These are phyloP conservation scores for Fusarium proliferatum DNA, from an alignment of 2,329 filamentous ascomycete genomes.

Conservation along the genomic window DNA sequence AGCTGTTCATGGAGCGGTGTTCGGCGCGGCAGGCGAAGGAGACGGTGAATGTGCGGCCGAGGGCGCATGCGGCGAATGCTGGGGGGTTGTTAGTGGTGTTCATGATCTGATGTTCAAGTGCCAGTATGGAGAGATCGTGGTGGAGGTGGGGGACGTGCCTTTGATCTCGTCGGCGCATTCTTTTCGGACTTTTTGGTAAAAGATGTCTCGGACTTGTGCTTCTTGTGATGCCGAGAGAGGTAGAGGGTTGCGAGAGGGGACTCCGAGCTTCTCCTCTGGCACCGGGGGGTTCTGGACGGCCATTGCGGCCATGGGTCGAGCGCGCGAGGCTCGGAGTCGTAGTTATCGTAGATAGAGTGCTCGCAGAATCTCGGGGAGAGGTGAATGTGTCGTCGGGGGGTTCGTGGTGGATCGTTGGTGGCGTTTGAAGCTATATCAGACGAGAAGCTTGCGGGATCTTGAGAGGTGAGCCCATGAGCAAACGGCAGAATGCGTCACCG, in stretches of 20 bases:
- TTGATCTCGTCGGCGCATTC: conserved; percentile 83
- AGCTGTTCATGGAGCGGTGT: conserved; percentile 89
- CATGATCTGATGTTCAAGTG: conserved; percentile 11
- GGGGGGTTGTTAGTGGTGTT: not conserved
- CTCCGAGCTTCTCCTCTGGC: conserved; percentile 51
- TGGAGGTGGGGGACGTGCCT: conserved; percentile 58
- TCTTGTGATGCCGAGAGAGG: conserved; percentile 86
- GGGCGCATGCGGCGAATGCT: conserved; percentile 94
- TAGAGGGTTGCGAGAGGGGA: conserved; percentile 79
- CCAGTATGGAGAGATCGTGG: not conserved
- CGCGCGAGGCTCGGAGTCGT: conserved; percentile 11
- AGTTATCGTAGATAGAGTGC: not conserved
- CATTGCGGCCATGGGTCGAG: conserved; percentile 48
- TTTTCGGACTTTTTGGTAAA: conserved; percentile 80
- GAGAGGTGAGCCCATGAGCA: conserved; percentile 42
- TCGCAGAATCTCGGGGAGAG: not conserved
- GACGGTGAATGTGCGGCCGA: conserved; percentile 85
- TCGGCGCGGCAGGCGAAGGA: conserved; percentile 86
- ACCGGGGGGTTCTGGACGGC: conserved; percentile 49
- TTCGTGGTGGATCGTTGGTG: conserved; percentile 8
- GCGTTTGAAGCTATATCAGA: conserved; percentile 33
- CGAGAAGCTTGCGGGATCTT: conserved; percentile 41
- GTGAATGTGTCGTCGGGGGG: not conserved
- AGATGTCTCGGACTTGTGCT: conserved; percentile 82
- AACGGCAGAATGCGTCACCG: conserved; percentile 39